Evolutionary conservation across 805 yeast species (phyloP), one percentile per base, ranked within the genome.

Genomic region (Pichia deserticola): DNA sequence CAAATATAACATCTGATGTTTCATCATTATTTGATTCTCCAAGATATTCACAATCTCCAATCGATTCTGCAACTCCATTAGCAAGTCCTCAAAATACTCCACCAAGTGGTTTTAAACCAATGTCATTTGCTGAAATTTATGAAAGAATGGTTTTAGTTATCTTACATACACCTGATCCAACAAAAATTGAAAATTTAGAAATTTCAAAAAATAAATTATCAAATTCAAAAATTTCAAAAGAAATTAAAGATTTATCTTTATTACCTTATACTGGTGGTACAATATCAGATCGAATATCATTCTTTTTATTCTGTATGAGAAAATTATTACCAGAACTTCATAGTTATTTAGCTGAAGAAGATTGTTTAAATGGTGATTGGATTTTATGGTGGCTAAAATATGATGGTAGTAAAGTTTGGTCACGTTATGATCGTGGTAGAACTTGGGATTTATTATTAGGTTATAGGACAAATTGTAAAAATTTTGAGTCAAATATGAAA

Each of bases 371-470:
- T 54, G 93, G 87, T 57, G 89, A 84, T 61, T 90, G 97, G 97
- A 71, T 89, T 29, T 75, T 88, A 38, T 90, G 96, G 96, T 90
- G 97, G 97, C 72, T 90, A 54, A 88, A 89, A 62, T 90, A 86
- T 75, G 79, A 87, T 60, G 97, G 97, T 25, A 79, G 93, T 12
- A 86, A 86, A 65, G 89, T 84, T 7, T 81, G 95, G 78, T 83
- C 89, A 41, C 76, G 85, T 53, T 75, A 74, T 51, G 96, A 89
- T 65, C 69, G 97, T 47, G 96, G 93, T 11, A 74, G 96, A 53
- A 73, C 89, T 7, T 90, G 98, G 98, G 98, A 90, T 68, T 68
- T 81, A 54, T 66, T 89, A 42, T 65, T 90, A 29, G 96, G 97
- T 1, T 88, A 90, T 81, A 74, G 90, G 57, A 71, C 72, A 10